Base-by-base conservation (phyloP, 805 yeast genomes). In the Candida maesae region DNA sequence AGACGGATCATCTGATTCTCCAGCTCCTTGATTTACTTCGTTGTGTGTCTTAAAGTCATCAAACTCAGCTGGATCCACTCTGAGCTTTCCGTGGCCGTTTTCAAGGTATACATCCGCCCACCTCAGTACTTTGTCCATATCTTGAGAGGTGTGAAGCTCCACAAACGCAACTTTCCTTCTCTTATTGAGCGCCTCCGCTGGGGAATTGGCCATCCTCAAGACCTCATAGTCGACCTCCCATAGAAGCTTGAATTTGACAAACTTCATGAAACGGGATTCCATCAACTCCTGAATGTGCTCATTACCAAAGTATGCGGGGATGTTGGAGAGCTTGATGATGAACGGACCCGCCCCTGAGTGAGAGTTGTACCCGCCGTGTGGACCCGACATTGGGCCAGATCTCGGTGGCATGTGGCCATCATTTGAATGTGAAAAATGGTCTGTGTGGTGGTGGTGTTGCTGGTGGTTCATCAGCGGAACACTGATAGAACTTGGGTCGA, bases 81-180 rank as follows among this genome's bases (percentile, higher is more conserved):
- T 45, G 28, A 66, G 51, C 43, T 63, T 66, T 16, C 65, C 65
- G 47, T 57, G 41, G 25, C 65, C 68, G 33, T 64, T 53, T 4
- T 60, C 61, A 7, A 78, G 67, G 51, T 65, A 71, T 25, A 82
- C 60, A 53, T 81, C 88, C 36, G 63, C 73, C 79, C 86, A 79
- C 55, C 78, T 81, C 39, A 79, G 57, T 23, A 75, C 83, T 49
- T 76, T 79, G 33, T 69, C 69, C 52, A 81, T 64, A 29, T 79
- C 81, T 9, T 66, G 64, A n/a, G 66, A 61, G 7, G 73, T 60
- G n/a, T 59, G 55, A 45, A 82, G 57, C 46, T 81, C 84, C 1
- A 79, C 79, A 59, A 83, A 79, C 2, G 86, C 79, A 20, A 83
- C 78, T 53, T 79, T 81, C 48, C 67, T 73, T 31, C 67, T 64